Evolutionary conservation across 441 rosid species (phyloP).

Genomic region (Biscutella laevigata): DNA sequence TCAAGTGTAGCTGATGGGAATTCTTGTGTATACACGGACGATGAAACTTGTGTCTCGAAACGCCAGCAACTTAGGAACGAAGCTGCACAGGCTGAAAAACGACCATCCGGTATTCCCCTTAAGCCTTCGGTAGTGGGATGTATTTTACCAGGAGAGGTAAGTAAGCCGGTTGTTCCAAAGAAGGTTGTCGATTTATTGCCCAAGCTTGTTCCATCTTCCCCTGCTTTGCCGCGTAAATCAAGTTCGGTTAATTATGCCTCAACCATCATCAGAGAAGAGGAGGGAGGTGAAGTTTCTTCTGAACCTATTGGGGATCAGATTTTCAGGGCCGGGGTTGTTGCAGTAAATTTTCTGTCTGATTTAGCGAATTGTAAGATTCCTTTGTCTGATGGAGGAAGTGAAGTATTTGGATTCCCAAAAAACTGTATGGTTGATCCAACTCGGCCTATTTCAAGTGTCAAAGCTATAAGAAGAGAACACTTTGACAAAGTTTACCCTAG

Average conservation of each 20-base stretch:
- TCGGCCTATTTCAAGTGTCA: constrained; percentile 36
- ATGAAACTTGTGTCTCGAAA: constrained; percentile 59
- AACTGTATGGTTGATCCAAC: constrained; percentile 55
- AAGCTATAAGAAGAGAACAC: constrained; percentile 43
- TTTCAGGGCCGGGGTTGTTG: constrained; percentile 50
- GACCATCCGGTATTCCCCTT: constrained; percentile 29
- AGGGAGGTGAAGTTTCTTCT: constrained; percentile 39
- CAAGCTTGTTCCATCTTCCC: constrained; percentile 33
- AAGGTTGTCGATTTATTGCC: constrained; percentile 35
- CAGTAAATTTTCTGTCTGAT: constrained; percentile 47
- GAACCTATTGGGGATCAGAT: constrained; percentile 53
- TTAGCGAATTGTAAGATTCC: constrained; percentile 48
- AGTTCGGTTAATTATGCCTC: constrained; percentile 46
- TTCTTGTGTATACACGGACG: constrained; percentile 62
- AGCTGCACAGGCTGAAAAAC: constrained; percentile 28
- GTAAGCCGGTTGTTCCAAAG: constrained; percentile 32
- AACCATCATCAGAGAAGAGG: constrained; percentile 31
- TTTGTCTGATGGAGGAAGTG: constrained; percentile 36
- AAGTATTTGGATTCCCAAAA: constrained; percentile 27
- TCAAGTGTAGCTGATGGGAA: constrained; percentile 52
- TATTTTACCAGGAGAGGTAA: constrained; percentile 34
- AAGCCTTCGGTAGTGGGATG: constrained; percentile 28
- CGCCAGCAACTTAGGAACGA: constrained; percentile 39
- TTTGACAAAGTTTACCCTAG: constrained; percentile 42
- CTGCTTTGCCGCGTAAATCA: constrained; percentile 31